A percentile compares a stretch with the other conserved stretches of the same genome.
Evolutionary conservation across 345 rosid genomes (phyloP).

Genomic region (Brassica cretica): DNA sequence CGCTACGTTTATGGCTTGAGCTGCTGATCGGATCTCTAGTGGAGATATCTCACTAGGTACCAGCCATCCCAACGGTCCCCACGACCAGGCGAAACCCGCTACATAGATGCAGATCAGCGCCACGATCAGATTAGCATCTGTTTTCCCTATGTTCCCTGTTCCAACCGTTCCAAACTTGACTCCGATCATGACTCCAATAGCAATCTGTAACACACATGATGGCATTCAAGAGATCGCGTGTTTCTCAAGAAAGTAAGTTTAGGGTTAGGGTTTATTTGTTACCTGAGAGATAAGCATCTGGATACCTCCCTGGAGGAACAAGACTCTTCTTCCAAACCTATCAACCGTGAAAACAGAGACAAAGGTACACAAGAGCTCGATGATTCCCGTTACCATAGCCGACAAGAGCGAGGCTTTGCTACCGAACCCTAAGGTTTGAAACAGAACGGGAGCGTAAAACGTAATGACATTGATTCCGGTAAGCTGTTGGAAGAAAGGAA

Average conservation of each 20-base stretch:
- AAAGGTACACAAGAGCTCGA: slow-evolving; percentile 59
- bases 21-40: slow-evolving; percentile 63
- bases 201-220: slow-evolving; percentile 34
- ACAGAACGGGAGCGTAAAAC: slow-evolving; percentile 76
- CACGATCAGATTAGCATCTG: slow-evolving; percentile 44
- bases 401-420: slow-evolving; percentile 68
- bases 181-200: slow-evolving; percentile 46
- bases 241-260: neutral
- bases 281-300: slow-evolving; percentile 81
- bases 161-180: slow-evolving; percentile 56
- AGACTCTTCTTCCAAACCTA: slow-evolving; percentile 59
- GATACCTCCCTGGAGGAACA: slow-evolving; percentile 71
- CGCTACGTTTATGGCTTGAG: slow-evolving; percentile 51
- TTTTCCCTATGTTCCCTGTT: slow-evolving; percentile 33
- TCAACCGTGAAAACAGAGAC: slow-evolving; percentile 62
- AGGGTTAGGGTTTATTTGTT: slow-evolving; percentile 19
- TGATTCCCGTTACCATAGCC: slow-evolving; percentile 63
- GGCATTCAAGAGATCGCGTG: neutral
- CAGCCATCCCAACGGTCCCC: slow-evolving; percentile 75
- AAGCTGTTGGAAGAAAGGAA: slow-evolving; percentile 77
- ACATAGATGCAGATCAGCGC: slow-evolving; percentile 48
- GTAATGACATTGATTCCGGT: slow-evolving; percentile 79
- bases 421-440: slow-evolving; percentile 72
- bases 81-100: slow-evolving; percentile 64
- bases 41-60: slow-evolving; percentile 72